Conservation (phyloP, 2,329 filamentous ascomycete species). For the Cercospora canescens region DNA sequence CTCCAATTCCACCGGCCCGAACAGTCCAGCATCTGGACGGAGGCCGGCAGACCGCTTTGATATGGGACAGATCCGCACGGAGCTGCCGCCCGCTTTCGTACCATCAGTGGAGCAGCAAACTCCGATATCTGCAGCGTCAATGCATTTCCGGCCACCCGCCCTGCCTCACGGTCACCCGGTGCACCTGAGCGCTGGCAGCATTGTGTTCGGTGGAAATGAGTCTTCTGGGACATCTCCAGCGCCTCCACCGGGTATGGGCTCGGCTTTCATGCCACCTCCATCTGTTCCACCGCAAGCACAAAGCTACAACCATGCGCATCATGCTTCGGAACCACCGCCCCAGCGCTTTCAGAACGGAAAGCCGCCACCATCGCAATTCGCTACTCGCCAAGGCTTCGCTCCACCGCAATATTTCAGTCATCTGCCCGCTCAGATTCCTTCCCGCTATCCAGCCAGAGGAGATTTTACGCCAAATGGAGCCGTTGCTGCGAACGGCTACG, state of each 20-base stretch:
- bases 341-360: conserved; percentile 9
- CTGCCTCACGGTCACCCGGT: conserved; percentile 21
- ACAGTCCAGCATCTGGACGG: conserved; percentile 17
- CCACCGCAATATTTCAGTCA: conserved; percentile 14
- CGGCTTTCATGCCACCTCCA: conserved; percentile 23
- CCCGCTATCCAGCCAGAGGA: conserved; percentile 31
- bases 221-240: conserved; percentile 42
- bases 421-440: conserved; percentile 23
- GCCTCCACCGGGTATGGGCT: conserved; percentile 28
- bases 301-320: conserved; percentile 28
- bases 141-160: conserved; percentile 15
- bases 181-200: conserved; percentile 31
- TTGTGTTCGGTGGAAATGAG: conserved; percentile 43
- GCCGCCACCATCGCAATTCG: conserved; percentile 17
- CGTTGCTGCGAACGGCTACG: conserved; percentile 20
- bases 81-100: conserved; percentile 35
- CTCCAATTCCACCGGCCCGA: conserved; percentile 4
- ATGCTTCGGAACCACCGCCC: conserved; percentile 27
- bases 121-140: conserved; percentile 26
- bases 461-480: conserved; percentile 23
- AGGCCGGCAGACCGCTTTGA: conserved; percentile 28
- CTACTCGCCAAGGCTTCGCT: conserved; percentile 21
- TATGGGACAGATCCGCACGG: conserved; percentile 31
- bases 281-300: conserved; percentile 19
- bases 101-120: conserved; percentile 30